phyloP scores from a whole-genome alignment of 495 filamentous ascomycete species.

The Aspergillus conjunctus region DNA sequence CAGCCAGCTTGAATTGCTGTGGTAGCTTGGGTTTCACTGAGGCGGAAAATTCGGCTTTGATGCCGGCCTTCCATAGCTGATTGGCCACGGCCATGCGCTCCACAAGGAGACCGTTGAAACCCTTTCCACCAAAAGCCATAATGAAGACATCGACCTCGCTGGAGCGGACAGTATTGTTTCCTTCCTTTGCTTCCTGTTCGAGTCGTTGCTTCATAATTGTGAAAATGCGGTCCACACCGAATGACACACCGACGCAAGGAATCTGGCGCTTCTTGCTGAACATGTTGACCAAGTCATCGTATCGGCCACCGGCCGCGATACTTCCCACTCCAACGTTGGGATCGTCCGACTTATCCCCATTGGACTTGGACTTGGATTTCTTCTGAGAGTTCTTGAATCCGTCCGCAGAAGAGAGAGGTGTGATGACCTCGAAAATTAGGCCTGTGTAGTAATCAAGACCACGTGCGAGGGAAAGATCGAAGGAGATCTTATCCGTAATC shows the following conservation, averaged over 20 bases:
- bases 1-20: constrained; percentile 79
- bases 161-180: constrained; percentile 50
- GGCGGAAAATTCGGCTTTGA: constrained; percentile 80
- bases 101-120: constrained; percentile 75
- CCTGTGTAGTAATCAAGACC: constrained; percentile 92
- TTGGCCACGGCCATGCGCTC: constrained; percentile 79
- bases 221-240: constrained; percentile 95
- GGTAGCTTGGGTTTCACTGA: constrained; percentile 79
- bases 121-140: constrained; percentile 92
- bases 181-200: constrained; percentile 54
- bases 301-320: constrained; percentile 87
- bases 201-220: constrained; percentile 81
- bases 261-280: constrained; percentile 82
- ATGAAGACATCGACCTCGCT: constrained; percentile 87
- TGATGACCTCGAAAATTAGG: constrained; percentile 89
- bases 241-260: constrained; percentile 91
- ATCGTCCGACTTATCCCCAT: constrained; percentile 76
- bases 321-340: constrained; percentile 82
- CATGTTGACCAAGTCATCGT: constrained; percentile 93
- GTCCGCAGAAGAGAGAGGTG: constrained; percentile 48
- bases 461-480: constrained; percentile 81
- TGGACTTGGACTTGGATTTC: constrained; percentile 57
- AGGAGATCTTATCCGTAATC: constrained; percentile 69
- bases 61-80: constrained; percentile 73
- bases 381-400: constrained; percentile 68